These are phyloP conservation scores for Podospora comata DNA, from an alignment of 495 filamentous ascomycete species.

Conservation along the genomic window DNA sequence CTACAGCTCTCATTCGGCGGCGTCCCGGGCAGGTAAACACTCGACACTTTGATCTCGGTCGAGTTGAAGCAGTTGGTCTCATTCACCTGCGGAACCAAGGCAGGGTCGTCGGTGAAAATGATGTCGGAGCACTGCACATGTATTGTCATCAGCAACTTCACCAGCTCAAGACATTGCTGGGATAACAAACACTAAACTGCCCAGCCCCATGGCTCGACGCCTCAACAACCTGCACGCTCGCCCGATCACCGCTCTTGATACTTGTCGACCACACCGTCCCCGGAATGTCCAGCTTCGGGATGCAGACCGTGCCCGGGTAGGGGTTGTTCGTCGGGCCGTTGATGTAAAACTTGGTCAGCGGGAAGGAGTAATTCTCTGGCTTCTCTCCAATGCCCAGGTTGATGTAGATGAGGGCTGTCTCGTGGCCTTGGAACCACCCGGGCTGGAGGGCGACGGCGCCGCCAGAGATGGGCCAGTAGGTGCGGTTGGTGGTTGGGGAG, in stretches of 20 bases:
- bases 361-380: conserved; percentile 67
- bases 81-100: conserved; percentile 60
- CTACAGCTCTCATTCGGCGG: not conserved
- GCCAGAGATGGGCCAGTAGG: conserved; percentile 79
- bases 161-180: not conserved
- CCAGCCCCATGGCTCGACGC: conserved; percentile 77
- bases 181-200: conserved; percentile 62
- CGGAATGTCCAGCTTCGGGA: conserved; percentile 79
- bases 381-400: conserved; percentile 74
- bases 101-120: conserved; percentile 66
- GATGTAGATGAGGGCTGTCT: conserved; percentile 77
- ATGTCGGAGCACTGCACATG: conserved; percentile 73
- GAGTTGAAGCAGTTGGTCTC: conserved; percentile 75
- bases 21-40: not conserved
- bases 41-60: conserved; percentile 47
- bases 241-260: conserved; percentile 67
- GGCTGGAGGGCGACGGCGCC: conserved; percentile 81
- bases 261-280: conserved; percentile 55
- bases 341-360: conserved; percentile 72
- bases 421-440: conserved; percentile 85
- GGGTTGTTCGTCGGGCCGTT: conserved; percentile 69
- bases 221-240: conserved; percentile 86
- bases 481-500: conserved; percentile 71
- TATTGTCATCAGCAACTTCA: conserved; percentile 14
- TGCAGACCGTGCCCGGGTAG: conserved; percentile 77